Percentiles rank a stretch among this genome's conserved stretches.
phyloP scores from a whole-genome alignment of 2,329 filamentous ascomycete species.

The Beauveria sp. region DNA sequence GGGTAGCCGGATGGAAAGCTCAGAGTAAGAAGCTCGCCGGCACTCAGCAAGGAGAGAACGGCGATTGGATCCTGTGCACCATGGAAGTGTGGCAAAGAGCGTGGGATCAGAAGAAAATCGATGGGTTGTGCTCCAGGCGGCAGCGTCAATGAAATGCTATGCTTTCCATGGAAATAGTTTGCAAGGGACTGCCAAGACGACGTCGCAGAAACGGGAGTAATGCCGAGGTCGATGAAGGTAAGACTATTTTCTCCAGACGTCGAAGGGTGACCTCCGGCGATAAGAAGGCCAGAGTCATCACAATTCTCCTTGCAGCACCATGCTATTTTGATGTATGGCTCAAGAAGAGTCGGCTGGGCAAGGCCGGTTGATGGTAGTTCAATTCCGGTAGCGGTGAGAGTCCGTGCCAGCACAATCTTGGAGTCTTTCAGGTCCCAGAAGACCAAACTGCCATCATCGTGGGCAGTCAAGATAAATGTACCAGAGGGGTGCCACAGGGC shows the following conservation, averaged over 20 bases:
- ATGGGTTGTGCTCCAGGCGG: conserved; percentile 70
- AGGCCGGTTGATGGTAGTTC: conserved; percentile 53
- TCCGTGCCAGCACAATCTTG: conserved; percentile 74
- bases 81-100: conserved; percentile 73
- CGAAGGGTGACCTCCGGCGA: conserved; percentile 70
- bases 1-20: conserved; percentile 89
- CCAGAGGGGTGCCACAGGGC: conserved; percentile 93
- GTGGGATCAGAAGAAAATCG: conserved; percentile 77
- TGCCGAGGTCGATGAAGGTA: conserved; percentile 82
- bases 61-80: conserved; percentile 89
- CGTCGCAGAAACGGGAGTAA: conserved; percentile 84
- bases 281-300: conserved; percentile 82
- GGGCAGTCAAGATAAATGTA: conserved; percentile 76
- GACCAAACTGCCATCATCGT: conserved; percentile 86
- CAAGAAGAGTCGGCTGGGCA: conserved; percentile 52
- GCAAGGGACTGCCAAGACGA: conserved; percentile 80
- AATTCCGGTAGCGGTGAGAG: conserved; percentile 64
- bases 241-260: conserved; percentile 66
- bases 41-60: conserved; percentile 68
- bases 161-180: conserved; percentile 72
- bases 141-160: conserved; percentile 62
- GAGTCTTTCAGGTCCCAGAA: conserved; percentile 94
- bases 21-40: conserved; percentile 81
- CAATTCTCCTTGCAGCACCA: conserved; percentile 95
- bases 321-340: conserved; percentile 68